Base-by-base conservation (phyloP, 129 eudicot species). In the Kitagawia praeruptora region DNA sequence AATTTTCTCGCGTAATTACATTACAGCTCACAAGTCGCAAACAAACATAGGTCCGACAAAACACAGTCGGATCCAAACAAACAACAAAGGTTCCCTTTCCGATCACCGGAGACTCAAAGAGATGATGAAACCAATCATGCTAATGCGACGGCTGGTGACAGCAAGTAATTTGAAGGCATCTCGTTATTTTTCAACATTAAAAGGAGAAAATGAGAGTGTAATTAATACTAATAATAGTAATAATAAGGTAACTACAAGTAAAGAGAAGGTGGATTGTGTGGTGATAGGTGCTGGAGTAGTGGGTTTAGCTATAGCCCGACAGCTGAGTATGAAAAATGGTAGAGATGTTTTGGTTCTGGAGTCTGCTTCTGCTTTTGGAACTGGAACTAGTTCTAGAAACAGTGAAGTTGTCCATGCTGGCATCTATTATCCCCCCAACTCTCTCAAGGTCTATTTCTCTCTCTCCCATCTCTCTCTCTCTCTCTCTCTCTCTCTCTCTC, bases 251-350 rank as follows among this genome's bases (percentile, higher is more conserved):
- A 3, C 4, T 16, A 13, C 14, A 44, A 76, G 56, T 3, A 93
- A 58, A 70, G 98, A 89, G 78, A 83, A 19, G 80, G 93, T 81
- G 47, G 98, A 94, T 78, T 92, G 92, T 67, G 93, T 94, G 78
- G 97, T 94, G 82, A 94, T 94, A 16, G 98, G 98, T 14, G 98
- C 93, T 10, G 98, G 98, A 27, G 88, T 94, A 54, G 96, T 94
- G 73, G 98, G 98, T 23, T 72, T 91, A 38, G 93, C 98, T 14
- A 84, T 94, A 23, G 96, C 98, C 53, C 81, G 93, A 81, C 87
- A 91, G 80, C 86, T 94, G 14, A 79, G 87, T 4, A 3, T 88
- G 42, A 85, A 84, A 0, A 77, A 71, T n/a, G 81, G 88, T 0
- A 91, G 93, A 80, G 90, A 89, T 80, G 98, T 94, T 77, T 78